Evolutionary conservation across 257 asterid species (phyloP).

Genomic region (Capsicum chinense): DNA sequence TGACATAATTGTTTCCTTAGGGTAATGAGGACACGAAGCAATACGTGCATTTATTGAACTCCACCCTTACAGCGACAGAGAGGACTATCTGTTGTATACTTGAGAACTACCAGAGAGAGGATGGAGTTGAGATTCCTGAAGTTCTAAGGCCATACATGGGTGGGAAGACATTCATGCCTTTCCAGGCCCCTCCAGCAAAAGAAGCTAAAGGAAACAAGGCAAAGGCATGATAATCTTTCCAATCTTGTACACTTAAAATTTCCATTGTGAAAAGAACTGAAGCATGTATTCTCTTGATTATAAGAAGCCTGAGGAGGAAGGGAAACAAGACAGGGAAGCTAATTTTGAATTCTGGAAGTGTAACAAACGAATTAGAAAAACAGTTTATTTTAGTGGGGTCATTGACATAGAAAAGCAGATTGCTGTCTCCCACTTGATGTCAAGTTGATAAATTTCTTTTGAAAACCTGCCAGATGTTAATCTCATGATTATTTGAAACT

Average conservation of each 20-base stretch:
- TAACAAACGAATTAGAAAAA: slow-evolving; percentile 11
- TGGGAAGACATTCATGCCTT: slow-evolving; percentile 75
- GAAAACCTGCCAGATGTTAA: neutral
- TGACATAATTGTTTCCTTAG: slow-evolving; percentile 50
- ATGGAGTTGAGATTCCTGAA: slow-evolving; percentile 87
- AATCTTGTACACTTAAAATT: neutral
- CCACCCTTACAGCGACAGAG: slow-evolving; percentile 95
- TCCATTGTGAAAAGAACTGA: neutral
- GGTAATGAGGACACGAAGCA: slow-evolving; percentile 74
- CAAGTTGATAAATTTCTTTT: slow-evolving; percentile 4
- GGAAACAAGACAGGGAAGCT: neutral
- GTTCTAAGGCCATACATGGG: slow-evolving; percentile 71
- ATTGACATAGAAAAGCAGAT: slow-evolving; percentile 20
- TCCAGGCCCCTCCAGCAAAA: slow-evolving; percentile 51
- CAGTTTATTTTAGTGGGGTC: neutral
- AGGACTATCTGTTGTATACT: slow-evolving; percentile 90
- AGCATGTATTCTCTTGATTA: neutral
- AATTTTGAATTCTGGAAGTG: neutral
- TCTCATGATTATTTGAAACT: neutral
- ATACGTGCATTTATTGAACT: slow-evolving; percentile 87
- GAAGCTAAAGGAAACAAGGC: slow-evolving; percentile 69
- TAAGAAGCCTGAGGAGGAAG: neutral
- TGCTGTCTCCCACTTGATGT: neutral
- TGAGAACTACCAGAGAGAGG: slow-evolving; percentile 87
- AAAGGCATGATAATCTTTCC: slow-evolving; percentile 34